These are phyloP conservation scores for Neonectria coccinea DNA, from an alignment of 2,329 filamentous ascomycete species.

Conservation along the genomic window DNA sequence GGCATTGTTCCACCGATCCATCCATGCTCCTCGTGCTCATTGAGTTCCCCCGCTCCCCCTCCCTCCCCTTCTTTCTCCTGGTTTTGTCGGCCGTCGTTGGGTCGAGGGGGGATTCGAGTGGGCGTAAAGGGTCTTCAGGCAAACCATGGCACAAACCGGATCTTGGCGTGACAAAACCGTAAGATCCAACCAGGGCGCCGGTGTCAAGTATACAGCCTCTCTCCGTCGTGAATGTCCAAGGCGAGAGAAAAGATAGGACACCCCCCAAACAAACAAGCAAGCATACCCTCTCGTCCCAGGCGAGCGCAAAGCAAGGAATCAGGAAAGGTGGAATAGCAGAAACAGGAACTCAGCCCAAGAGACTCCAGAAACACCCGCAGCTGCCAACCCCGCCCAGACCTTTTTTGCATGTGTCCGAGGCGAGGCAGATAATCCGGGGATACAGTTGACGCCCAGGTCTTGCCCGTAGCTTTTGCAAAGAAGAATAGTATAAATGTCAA, in stretches of 20 bases:
- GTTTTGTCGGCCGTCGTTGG: slow-evolving; percentile 13
- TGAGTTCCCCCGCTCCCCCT: slow-evolving; percentile 13
- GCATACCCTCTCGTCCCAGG: slow-evolving; percentile 19
- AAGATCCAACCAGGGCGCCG: slow-evolving; percentile 15
- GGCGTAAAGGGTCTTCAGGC: slow-evolving; percentile 13
- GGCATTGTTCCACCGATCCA: slow-evolving; percentile 25
- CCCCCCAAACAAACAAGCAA: slow-evolving; percentile 7
- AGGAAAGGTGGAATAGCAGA: slow-evolving; percentile 18
- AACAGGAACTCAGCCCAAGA: slow-evolving; percentile 22
- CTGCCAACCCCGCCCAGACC: slow-evolving; percentile 26
- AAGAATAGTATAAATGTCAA: slow-evolving; percentile 51
- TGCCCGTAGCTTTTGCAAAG: slow-evolving; percentile 40
- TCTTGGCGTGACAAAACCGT: slow-evolving; percentile 18
- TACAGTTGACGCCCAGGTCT: slow-evolving; percentile 24
- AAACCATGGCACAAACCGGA: slow-evolving; percentile 16
- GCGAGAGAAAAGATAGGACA: slow-evolving; percentile 4
- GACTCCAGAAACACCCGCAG: slow-evolving; percentile 39
- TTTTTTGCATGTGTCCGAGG: slow-evolving; percentile 7
- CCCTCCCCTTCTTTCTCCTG: slow-evolving; percentile 2
- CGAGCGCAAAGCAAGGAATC: slow-evolving; percentile 18
- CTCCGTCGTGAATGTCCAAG: background rate
- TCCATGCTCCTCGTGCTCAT: slow-evolving; percentile 18
- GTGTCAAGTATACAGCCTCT: slow-evolving; percentile 16
- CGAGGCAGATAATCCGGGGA: slow-evolving; percentile 14
- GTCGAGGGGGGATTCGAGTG: slow-evolving; percentile 15